Conservation (phyloP, 371 early-diverging fungal genomes). For the Nematocida major region DNA sequence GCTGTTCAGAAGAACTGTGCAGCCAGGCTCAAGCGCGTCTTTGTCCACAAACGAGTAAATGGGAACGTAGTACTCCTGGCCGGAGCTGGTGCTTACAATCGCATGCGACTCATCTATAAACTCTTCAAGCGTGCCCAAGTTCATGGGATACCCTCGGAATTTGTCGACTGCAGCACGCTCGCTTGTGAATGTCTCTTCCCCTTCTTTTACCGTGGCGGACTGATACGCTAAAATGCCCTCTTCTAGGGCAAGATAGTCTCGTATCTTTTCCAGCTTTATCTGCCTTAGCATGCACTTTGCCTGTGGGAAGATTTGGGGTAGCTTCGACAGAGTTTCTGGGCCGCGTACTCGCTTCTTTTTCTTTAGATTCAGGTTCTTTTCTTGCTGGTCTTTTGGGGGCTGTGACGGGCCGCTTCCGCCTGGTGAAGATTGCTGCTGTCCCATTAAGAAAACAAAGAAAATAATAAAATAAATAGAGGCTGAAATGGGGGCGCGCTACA, state of each 20-base stretch:
- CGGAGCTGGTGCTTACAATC: slow-evolving; percentile 85
- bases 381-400: slow-evolving; percentile 28
- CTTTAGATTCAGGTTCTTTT: slow-evolving; percentile 51
- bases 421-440: slow-evolving; percentile 54
- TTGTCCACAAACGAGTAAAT: slow-evolving; percentile 66
- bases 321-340: slow-evolving; percentile 46
- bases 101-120: slow-evolving; percentile 99
- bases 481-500: too few relatives aligned
- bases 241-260: slow-evolving; percentile 60
- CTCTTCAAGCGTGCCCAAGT: slow-evolving; percentile 93
- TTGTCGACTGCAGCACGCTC: slow-evolving; percentile 83
- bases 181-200: slow-evolving; percentile 35
- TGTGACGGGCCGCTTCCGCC: slow-evolving; percentile 27
- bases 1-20: slow-evolving; percentile 64
- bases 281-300: slow-evolving; percentile 61
- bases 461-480: neutral
- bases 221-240: slow-evolving; percentile 58
- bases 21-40: slow-evolving; percentile 66
- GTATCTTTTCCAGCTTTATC: slow-evolving; percentile 57
- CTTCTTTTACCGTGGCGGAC: slow-evolving; percentile 38
- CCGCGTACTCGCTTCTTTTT: slow-evolving; percentile 36
- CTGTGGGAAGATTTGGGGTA: slow-evolving; percentile 35
- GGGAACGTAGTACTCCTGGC: slow-evolving; percentile 82
- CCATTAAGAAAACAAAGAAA: slow-evolving; percentile 39
- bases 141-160: slow-evolving; percentile 96